Evolutionary conservation across 257 asterid species (phyloP).

Genomic region (Thymus mandschuricus): DNA sequence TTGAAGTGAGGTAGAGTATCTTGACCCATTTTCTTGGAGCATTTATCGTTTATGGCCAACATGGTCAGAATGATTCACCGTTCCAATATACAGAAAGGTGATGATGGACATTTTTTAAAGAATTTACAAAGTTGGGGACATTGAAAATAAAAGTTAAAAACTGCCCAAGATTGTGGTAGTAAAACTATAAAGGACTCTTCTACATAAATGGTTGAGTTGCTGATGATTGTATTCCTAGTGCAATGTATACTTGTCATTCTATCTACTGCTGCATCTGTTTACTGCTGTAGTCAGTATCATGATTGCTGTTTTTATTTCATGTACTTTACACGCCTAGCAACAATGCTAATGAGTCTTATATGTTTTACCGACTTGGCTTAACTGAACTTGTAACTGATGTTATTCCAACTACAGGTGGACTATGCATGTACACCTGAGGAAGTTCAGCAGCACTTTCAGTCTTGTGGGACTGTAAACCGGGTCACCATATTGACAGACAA

Average conservation of each 20-base stretch:
- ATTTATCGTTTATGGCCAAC: too few species aligned
- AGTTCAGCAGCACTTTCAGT: slow-evolving; percentile 63
- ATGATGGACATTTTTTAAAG: too few species aligned
- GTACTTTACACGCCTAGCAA: neutral
- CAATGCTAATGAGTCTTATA: slow-evolving; percentile 3
- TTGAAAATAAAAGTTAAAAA: too few species aligned
- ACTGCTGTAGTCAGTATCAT: neutral
- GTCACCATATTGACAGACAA: slow-evolving; percentile 57
- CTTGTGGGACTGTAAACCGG: slow-evolving; percentile 61
- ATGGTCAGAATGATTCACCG: too few species aligned
- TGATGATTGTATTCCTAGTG: neutral
- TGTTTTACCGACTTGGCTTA: slow-evolving; percentile 1
- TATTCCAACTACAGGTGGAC: slow-evolving; percentile 45
- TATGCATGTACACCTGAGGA: slow-evolving; percentile 63
- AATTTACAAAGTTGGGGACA: too few species aligned
- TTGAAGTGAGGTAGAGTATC: too few species aligned
- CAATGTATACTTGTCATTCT: slow-evolving; percentile 12
- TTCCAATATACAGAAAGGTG: too few species aligned
- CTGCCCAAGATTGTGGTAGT: too few species aligned
- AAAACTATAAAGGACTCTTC: too few species aligned
- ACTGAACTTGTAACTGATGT: neutral
- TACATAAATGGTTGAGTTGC: neutral
- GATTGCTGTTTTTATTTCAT: neutral
- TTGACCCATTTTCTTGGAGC: too few species aligned
- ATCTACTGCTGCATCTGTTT: neutral